Evolutionary conservation across 257 asterid genomes (phyloP).

Genomic region (Ajuga chamaepitys): DNA sequence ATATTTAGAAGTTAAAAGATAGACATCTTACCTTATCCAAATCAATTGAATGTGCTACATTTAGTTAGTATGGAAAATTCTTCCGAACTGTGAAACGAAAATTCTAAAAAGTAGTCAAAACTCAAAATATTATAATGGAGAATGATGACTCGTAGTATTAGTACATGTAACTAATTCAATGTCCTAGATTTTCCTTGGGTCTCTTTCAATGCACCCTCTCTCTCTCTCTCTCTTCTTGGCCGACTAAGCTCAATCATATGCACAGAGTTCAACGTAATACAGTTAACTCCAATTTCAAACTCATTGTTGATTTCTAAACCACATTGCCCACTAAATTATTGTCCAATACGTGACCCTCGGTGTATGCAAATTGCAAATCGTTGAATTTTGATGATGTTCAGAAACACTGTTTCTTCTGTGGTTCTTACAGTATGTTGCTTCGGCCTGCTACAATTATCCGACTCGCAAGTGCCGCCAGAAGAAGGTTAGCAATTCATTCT

Average conservation of each 20-base stretch:
- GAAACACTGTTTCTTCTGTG: constrained; percentile 18
- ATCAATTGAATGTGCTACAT: no score
- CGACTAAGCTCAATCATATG: neutral
- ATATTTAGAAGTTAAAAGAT: no score
- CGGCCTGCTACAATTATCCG: constrained; percentile 15
- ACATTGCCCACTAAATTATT: neutral
- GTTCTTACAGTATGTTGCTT: constrained; percentile 16
- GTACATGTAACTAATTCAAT: neutral
- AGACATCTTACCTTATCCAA: no score
- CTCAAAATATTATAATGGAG: neutral
- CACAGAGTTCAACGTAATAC: neutral
- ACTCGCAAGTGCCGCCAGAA: constrained; percentile 33
- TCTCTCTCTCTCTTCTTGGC: neutral
- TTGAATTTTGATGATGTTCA: constrained; percentile 19
- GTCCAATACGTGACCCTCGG: neutral
- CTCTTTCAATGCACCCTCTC: neutral
- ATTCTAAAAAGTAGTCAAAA: neutral
- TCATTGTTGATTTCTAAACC: neutral
- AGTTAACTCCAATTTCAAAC: neutral
- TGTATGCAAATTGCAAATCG: neutral
- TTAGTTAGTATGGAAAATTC: neutral
- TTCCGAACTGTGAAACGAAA: neutral
- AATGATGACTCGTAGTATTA: neutral
- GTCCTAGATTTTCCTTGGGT: neutral
- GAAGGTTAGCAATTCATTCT: constrained; percentile 29